Evolutionary conservation across 164 flowering plant species (phyloP), one percentile per base, ranked within the genome.

Genomic region (Vitis amurensis): DNA sequence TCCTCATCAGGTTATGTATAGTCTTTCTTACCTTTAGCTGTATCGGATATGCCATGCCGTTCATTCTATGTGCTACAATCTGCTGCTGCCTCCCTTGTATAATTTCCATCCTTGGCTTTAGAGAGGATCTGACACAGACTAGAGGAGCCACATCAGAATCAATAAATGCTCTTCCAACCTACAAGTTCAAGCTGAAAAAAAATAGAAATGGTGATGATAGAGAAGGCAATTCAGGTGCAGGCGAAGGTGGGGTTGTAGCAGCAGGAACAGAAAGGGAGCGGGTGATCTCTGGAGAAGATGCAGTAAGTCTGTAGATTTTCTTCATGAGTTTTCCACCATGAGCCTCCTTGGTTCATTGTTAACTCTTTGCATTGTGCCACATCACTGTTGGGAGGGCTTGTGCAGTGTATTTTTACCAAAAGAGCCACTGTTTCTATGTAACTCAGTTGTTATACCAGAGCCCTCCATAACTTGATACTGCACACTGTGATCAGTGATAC

Each of bases 31-130:
- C 91, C 53, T 77, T 95, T 60, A 93, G 97, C 84, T 93, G 97
- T 75, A 89, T 95, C 44, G 99, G 98, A 8, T 95, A 95, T 67
- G 99, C 98, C 10, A 91, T 95, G 99, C 99, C 86, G 15, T 93
- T 95, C 81, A 90, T 95, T 70, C 78, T 93, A 29, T 95, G 97
- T 75, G 89, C 95, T 59, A 89, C 90, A 49, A 88, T 95, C 62
- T 95, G 99, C 80, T 95, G 98, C 81, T 95, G 99, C 86, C 78
- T 93, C 74, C 99, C 99, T 30, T 95, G 99, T 75, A 88, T 95
- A 64, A 87, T 93, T 17, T 90, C 98, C 9, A 61, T 88, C 57
- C 87, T 91, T 61, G 97, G 98, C 19, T 74, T 76, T 73, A 82
- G 92, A 23, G 99, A 93, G 76, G 95, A 93, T 80, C 71, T 88